phyloP scores from a whole-genome alignment of 2,329 filamentous ascomycete species.

The Coleophoma cylindrospora region DNA sequence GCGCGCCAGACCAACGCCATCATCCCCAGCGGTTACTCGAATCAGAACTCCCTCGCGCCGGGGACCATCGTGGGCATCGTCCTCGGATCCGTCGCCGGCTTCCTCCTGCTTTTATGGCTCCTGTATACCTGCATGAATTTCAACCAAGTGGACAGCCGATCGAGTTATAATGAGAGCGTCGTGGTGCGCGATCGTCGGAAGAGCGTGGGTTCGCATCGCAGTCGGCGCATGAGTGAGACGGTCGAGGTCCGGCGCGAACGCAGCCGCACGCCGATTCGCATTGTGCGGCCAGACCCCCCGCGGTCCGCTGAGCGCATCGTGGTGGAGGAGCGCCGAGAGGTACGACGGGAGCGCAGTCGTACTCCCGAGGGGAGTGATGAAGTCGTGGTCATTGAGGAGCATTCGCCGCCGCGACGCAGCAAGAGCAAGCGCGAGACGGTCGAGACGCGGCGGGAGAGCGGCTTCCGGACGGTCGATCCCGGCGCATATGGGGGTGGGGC shows the following conservation, averaged over 20 bases:
- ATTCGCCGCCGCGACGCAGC: constrained; percentile 23
- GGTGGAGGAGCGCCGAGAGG: constrained; percentile 21
- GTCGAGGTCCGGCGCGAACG: constrained; percentile 16
- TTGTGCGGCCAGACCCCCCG: constrained; percentile 3
- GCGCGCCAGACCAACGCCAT: constrained; percentile 27
- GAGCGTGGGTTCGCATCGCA: constrained; percentile 7
- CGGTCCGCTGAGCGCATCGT: constrained; percentile 21
- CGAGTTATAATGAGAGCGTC: constrained; percentile 13
- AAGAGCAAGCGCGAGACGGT: constrained; percentile 19
- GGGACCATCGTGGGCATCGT: constrained; percentile 57
- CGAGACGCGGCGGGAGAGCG: constrained; percentile 17
- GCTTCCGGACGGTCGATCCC: constrained; percentile 27
- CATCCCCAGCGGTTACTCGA: constrained; percentile 58
- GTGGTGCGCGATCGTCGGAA: constrained; percentile 13
- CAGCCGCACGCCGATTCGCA: background rate
- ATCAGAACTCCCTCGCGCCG: constrained; percentile 43
- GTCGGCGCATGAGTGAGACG: constrained; percentile 10
- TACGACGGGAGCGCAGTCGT: constrained; percentile 11
- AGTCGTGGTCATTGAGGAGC: constrained; percentile 29
- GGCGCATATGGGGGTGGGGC: constrained; percentile 21
- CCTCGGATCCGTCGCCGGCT: constrained; percentile 46
- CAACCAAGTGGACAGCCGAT: constrained; percentile 2
- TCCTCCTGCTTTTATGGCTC: constrained; percentile 47
- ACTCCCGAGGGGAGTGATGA: constrained; percentile 18
- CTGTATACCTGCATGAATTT: constrained; percentile 31